These are phyloP conservation scores for Jimgerdemannia lactiflua DNA, from an alignment of 192 early-diverging fungal species.

Conservation along the genomic window DNA sequence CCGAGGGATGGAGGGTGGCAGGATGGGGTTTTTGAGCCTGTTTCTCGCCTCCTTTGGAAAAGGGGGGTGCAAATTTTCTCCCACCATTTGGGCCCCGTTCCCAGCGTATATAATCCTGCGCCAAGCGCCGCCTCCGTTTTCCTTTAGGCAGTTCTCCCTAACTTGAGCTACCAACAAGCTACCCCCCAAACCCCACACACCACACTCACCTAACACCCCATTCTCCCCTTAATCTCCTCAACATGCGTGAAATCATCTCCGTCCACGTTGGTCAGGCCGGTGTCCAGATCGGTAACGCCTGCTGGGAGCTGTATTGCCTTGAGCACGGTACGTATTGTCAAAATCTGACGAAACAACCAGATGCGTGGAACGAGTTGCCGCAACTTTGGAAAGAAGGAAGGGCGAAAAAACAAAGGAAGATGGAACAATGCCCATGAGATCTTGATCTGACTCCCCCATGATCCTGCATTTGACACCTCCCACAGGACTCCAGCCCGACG, in stretches of 20 bases:
- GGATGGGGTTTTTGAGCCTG: no score
- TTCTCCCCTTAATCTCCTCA: not conserved
- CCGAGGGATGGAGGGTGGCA: no score
- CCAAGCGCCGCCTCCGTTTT: not conserved
- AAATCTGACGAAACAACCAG: not conserved
- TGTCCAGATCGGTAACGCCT: conserved; percentile 99
- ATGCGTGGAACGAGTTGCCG: no score
- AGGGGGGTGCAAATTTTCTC: no score
- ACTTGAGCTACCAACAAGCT: not conserved
- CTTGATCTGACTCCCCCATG: not conserved
- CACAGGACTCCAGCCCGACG: conserved; percentile 78
- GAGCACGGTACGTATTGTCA: conserved; percentile 78
- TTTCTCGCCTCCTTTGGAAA: no score
- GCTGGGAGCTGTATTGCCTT: conserved; percentile 97
- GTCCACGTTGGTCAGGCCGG: conserved; percentile 90
- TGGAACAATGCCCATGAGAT: not conserved
- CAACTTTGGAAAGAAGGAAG: not conserved
- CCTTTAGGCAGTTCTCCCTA: not conserved
- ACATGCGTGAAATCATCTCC: conserved; percentile 82
- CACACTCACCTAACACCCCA: not conserved
- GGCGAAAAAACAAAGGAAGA: not conserved
- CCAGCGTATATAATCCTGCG: not conserved
- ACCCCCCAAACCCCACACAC: not conserved
- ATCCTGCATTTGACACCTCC: not conserved
- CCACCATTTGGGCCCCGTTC: not conserved